Evolutionary conservation across 768 basidiomycete species (phyloP).

Genomic region (Psilocybe tampanensis): DNA sequence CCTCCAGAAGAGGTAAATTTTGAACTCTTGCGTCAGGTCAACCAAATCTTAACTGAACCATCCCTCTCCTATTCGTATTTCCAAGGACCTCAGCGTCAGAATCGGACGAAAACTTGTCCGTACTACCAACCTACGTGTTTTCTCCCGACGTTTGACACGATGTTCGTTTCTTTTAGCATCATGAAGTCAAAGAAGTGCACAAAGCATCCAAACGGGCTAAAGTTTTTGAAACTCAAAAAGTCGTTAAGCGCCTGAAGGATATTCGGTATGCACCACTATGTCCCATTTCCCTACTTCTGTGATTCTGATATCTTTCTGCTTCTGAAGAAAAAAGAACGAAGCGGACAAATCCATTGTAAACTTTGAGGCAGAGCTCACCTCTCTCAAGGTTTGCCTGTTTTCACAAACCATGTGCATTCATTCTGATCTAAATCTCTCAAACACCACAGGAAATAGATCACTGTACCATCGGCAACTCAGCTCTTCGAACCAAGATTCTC

Average conservation of each 20-base stretch:
- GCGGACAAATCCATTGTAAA: slow-evolving; percentile 42
- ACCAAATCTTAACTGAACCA: neutral
- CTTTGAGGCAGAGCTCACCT: slow-evolving; percentile 60
- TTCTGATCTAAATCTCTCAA: slow-evolving; percentile 1
- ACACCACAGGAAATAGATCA: slow-evolving; percentile 53
- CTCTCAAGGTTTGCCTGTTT: slow-evolving; percentile 59
- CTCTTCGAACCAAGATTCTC: slow-evolving; percentile 70
- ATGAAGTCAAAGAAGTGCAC: slow-evolving; percentile 69
- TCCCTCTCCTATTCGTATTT: slow-evolving; percentile 12
- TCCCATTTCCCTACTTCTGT: neutral
- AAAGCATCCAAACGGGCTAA: slow-evolving; percentile 83
- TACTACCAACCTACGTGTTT: slow-evolving; percentile 13
- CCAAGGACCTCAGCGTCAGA: slow-evolving; percentile 43
- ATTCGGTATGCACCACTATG: slow-evolving; percentile 46
- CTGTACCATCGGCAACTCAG: slow-evolving; percentile 61
- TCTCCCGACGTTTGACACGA: neutral
- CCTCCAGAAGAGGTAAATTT: slow-evolving; percentile 34
- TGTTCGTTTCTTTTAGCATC: slow-evolving; percentile 60
- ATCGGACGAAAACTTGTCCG: slow-evolving; percentile 60
- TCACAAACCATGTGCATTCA: neutral
- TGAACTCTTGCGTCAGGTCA: neutral
- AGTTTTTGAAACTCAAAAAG: slow-evolving; percentile 76
- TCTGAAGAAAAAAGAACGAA: slow-evolving; percentile 38
- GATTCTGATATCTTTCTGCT: neutral
- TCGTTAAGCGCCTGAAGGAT: slow-evolving; percentile 81